Evolutionary conservation across 208 protist species (phyloP), one percentile per base, ranked within the genome.

Genomic region (Trypanosoma cruzi): DNA sequence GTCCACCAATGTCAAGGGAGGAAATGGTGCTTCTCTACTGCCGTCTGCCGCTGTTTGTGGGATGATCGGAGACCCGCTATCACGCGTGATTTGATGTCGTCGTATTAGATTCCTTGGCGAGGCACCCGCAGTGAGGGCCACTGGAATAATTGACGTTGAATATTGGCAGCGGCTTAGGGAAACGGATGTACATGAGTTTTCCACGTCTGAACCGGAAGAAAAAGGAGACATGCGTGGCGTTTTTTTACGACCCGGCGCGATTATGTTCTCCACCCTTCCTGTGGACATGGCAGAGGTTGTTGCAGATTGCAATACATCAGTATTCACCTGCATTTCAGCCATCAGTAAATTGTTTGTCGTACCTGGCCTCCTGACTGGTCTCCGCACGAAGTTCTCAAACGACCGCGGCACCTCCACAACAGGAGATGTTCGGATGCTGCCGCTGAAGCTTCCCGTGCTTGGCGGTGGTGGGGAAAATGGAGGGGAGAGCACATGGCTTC

Each of bases 381-480:
- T 29, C 42, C 36, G 59, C 7, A 52, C 16, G 42, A 14, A 18
- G 22, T 13, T 32, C 13, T 13, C 16, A 26, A 63, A 16, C 7
- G 44, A 14, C 7, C 40, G n/a, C 16, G 11, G 59, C 22, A 22
- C 2, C 2, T 26, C 0, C 8, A 2, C 31, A 56, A 20, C 22
- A 8, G 58, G 37, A 26, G 20, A 32, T 22, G 0, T 31, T 29
- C 20, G 37, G 0, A 22, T 7, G 18, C 34, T 14, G 6, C 50
- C 40, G 18, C n/a, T 49, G 20, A 7, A 14, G n/a, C 48, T 42
- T 20, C 1, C 13, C 0, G 48, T 52, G 16, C 32, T 64, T 40
- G 57, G 56, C n/a, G 24, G 50, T 18, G 57, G 70, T 8, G 62
- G 50, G 24, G 64, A 14, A 1, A 49, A 29, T 2, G 73, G 71